phyloP scores from a whole-genome alignment of 73 alveolate genomes.

The Tetrahymena borealis region DNA sequence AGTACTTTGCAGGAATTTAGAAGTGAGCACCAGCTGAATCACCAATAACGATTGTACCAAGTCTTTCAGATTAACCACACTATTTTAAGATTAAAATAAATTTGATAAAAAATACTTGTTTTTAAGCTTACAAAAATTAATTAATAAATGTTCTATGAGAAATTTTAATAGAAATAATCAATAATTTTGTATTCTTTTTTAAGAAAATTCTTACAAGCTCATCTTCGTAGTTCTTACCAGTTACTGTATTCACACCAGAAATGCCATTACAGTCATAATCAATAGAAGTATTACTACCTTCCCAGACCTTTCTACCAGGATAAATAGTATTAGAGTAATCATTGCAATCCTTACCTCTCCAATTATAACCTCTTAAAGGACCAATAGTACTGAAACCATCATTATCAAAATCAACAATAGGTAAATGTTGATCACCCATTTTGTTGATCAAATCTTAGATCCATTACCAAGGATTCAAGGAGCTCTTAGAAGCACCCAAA shows the following conservation, averaged over 20 bases:
- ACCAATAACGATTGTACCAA: background rate
- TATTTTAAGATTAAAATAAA: background rate
- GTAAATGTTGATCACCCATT: background rate
- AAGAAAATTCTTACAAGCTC: background rate
- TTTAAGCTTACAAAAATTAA: too few species aligned
- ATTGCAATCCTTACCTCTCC: slow-evolving; percentile 21
- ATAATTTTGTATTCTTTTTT: too few species aligned
- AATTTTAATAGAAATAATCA: too few species aligned
- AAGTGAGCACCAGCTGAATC: slow-evolving; percentile 14
- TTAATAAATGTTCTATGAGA: too few species aligned
- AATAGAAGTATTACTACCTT: background rate
- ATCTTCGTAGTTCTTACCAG: background rate
- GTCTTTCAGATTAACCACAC: background rate
- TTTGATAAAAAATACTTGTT: too few species aligned
- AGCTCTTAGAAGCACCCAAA: background rate
- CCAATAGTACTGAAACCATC: background rate
- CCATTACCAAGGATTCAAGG: background rate
- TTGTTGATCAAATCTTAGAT: background rate
- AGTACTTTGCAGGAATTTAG: background rate
- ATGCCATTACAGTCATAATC: slow-evolving; percentile 9
- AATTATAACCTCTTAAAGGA: slow-evolving; percentile 12
- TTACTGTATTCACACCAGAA: background rate
- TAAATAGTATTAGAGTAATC: background rate
- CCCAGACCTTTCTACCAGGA: slow-evolving; percentile 2
- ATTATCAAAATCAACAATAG: slow-evolving; percentile 4